Conservation (phyloP, 768 basidiomycete species). For the Asterophora parasitica region DNA sequence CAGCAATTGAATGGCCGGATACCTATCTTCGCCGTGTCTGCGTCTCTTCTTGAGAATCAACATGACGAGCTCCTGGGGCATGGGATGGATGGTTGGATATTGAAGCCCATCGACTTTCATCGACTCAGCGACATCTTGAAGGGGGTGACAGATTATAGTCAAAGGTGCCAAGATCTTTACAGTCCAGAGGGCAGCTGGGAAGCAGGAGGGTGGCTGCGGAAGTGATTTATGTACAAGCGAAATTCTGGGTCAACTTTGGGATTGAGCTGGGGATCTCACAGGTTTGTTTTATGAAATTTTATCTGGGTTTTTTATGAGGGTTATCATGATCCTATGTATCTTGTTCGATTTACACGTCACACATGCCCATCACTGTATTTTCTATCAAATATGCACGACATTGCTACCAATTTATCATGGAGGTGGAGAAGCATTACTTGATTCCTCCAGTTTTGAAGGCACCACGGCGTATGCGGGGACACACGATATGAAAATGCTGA, state of each 20-base stretch:
- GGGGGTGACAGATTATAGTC: slow-evolving; percentile 50
- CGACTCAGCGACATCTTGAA: slow-evolving; percentile 53
- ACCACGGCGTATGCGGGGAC: too few species aligned
- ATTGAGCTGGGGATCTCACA: neutral
- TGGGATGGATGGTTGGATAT: slow-evolving; percentile 78
- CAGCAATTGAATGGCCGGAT: slow-evolving; percentile 56
- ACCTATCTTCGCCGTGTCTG: slow-evolving; percentile 80
- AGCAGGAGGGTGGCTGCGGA: slow-evolving; percentile 52
- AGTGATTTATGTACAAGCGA: too few species aligned
- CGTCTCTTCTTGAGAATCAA: slow-evolving; percentile 59
- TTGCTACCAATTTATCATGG: too few species aligned
- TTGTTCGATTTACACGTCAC: too few species aligned
- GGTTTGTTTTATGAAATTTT: too few species aligned
- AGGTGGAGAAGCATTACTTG: too few species aligned
- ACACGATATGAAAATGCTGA: too few species aligned
- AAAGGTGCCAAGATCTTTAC: slow-evolving; percentile 52
- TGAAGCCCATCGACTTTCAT: slow-evolving; percentile 80
- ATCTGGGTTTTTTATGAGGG: neutral
- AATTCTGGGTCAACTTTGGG: too few species aligned
- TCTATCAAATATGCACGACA: too few species aligned
- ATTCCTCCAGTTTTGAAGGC: too few species aligned
- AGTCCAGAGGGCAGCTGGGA: slow-evolving; percentile 53
- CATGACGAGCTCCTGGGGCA: slow-evolving; percentile 44
- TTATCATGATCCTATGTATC: too few species aligned
- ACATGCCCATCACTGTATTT: too few species aligned